Conservation (phyloP, 148 eudicot genomes). For the Nepenthes mirabilis region DNA sequence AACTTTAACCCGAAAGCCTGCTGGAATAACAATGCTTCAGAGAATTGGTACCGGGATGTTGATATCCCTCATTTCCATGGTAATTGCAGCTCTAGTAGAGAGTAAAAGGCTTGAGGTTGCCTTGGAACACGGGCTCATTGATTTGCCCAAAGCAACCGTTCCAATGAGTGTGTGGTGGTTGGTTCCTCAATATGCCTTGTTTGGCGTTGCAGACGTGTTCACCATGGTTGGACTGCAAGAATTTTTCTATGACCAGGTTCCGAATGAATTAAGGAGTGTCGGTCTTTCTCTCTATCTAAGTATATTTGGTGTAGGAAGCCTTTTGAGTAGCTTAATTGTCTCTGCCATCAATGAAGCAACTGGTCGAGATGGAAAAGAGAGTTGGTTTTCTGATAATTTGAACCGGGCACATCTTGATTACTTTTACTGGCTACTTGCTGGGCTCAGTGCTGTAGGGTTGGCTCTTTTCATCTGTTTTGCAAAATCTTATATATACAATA, state of each 20-base stretch:
- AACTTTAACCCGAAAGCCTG: conserved; percentile 30
- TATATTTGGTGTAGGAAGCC: conserved; percentile 48
- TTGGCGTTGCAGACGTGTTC: conserved; percentile 48
- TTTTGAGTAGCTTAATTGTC: conserved; percentile 57
- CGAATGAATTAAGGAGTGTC: conserved; percentile 42
- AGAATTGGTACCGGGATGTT: conserved; percentile 47
- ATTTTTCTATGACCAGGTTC: conserved; percentile 60
- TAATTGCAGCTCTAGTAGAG: conserved; percentile 50
- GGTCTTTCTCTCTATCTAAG: conserved; percentile 52
- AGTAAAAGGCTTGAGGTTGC: conserved; percentile 41
- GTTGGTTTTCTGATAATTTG: conserved; percentile 56
- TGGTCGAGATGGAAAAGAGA: conserved; percentile 15
- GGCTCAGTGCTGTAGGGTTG: conserved; percentile 23
- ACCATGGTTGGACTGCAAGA: conserved; percentile 65
- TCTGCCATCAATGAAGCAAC: conserved; percentile 36
- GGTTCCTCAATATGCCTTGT: conserved; percentile 46
- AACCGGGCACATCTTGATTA: conserved; percentile 61
- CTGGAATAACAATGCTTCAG: conserved; percentile 61
- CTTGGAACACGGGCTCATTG: conserved; percentile 26
- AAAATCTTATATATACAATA: conserved; percentile 30
- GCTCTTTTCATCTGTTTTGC: conserved; percentile 22
- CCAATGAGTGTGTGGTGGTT: conserved; percentile 73
- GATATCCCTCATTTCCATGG: conserved; percentile 31
- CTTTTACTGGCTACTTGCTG: conserved; percentile 49
- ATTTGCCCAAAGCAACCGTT: conserved; percentile 26